Percentiles rank a stretch among this genome's conserved stretches.
phyloP scores from a whole-genome alignment of 2,329 filamentous ascomycete genomes.

The Emericellopsis atlantica region DNA sequence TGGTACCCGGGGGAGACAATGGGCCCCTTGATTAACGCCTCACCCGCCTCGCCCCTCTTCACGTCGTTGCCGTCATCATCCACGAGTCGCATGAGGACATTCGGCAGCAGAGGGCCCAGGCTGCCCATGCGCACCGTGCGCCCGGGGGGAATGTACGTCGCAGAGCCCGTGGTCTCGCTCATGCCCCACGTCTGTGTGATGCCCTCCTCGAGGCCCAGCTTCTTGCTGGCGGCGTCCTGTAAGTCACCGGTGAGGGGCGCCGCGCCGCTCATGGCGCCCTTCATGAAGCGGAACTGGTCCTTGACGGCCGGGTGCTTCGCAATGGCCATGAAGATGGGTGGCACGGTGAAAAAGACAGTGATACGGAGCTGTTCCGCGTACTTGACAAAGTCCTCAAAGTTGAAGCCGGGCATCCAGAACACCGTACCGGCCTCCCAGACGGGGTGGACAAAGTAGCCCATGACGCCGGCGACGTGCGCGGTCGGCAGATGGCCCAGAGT shows the following conservation, averaged over 20 bases:
- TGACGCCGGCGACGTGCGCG: conserved; percentile 32
- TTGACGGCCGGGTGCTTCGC: conserved; percentile 41
- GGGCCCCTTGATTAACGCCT: conserved; percentile 57
- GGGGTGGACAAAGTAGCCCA: conserved; percentile 26
- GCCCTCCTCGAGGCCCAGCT: conserved; percentile 26
- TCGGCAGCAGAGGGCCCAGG: conserved; percentile 19
- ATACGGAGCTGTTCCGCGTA: conserved; percentile 36
- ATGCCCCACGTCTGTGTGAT: conserved; percentile 45
- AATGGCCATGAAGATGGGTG: conserved; percentile 47
- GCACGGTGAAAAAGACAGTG: conserved; percentile 45
- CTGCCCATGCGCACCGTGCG: conserved; percentile 31
- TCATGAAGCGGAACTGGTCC: conserved; percentile 38
- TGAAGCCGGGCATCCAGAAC: conserved; percentile 53
- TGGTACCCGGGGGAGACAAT: conserved; percentile 62
- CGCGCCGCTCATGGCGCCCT: conserved; percentile 35
- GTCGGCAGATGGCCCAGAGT: conserved; percentile 29
- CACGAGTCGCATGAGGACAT: conserved; percentile 18
- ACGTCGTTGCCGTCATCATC: conserved; percentile 26
- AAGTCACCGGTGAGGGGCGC: conserved; percentile 43
- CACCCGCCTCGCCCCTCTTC: conserved; percentile 31
- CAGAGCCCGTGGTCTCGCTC: conserved; percentile 38
- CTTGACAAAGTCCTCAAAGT: conserved; percentile 39
- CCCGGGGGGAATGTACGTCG: conserved; percentile 29
- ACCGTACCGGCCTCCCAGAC: conserved; percentile 30
- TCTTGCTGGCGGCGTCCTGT: conserved; percentile 34